Evolutionary conservation across 179 eudicot species (phyloP), one percentile per base, ranked within the genome.

Genomic region (Sideroxylon spinosum): DNA sequence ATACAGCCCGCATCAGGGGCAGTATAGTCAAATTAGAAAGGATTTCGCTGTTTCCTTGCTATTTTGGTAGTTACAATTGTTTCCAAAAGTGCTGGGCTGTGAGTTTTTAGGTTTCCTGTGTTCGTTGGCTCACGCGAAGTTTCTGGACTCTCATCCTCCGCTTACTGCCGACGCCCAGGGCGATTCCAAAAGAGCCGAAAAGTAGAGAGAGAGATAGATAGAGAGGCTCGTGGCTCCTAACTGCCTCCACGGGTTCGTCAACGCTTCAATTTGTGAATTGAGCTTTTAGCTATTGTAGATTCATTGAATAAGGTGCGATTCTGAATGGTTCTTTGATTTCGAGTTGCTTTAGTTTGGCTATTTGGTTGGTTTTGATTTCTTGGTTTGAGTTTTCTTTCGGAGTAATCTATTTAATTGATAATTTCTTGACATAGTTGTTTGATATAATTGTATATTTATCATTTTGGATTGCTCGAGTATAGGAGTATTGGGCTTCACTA

Each of bases 221-320:
- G 60, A 61, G 69, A 46, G 70, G 52, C 22, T 46, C 69, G 78
- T 75, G 70, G 69, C 60, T 16, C 23, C 23, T 75, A 23, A 70
- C 46, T 61, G 8, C 13, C 63, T 52, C 20, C 75, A 55, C 44
- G n/a, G 32, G 44, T 26, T 52, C 44, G 44, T 71, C 75, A 71
- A 12, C 61, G 12, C 61, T 60, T 37, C 44, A 37, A 37, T 37
- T 1, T 37, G 44, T 37, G 44, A 37, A 37, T 37, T 37, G 55
- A 50, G 55, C 13, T 7, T 50, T 50, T 50, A 50, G 55, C 20
- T 14, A 7, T 14, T 57, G 28, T 4, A n/a, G 25, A 61, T 6
- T 61, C 65, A 61, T 61, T 6, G 65, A 61, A 10, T n/a, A 20
- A 61, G 65, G 65, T 61, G 25, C 23, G 26, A 61, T n/a, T 61